Evolutionary conservation across 2,329 filamentous ascomycete genomes (phyloP), one percentile per base, ranked within the genome.

Genomic region (Calycina herbarum): DNA sequence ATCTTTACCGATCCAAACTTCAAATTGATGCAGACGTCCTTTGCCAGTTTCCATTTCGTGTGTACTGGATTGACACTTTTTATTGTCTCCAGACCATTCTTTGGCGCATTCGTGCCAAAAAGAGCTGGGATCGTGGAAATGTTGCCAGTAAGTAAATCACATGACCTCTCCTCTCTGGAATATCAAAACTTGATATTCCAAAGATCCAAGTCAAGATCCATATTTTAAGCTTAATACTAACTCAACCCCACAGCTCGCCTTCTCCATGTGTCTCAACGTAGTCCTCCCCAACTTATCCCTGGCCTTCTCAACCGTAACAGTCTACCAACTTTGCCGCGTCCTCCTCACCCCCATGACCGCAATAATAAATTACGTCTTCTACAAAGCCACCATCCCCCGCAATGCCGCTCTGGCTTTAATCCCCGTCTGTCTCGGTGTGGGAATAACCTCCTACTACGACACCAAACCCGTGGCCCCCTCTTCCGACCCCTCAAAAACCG

Each of bases 371-470:
- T 74, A 67, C 67, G 61, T 70, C 63, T 66, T 74, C 63, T 72
- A 71, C 64, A 15, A 38, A 3, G 70, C 71, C 51, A 71, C 70
- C 58, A 72, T 74, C 61, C 72, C 73, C 1, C 68, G 70, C 24
- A 63, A 51, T 59, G 72, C 71, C 10, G 68, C 65, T 8, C 61
- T 73, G 6, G 67, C 69, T 8, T 58, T 73, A 1, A 65, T 73
- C 56, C 71, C 71, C 58, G 79, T 81, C 60, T 82, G 80, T 65
- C 61, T 78, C n/a, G 80, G 81, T 27, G 80, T 82, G 8, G 80
- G 76, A 5, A 73, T 82, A 40, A 79, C 82, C 33, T 79, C 78
- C 17, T 82, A 80, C 71, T 81, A 79, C 66, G 81, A 82, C 66
- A 78, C 78, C 24, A 74, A 74, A 65, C 67, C 69, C 64, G 56